Evolutionary conservation across 2,329 filamentous ascomycete genomes (phyloP).

Genomic region (Emydomyces testavorans): DNA sequence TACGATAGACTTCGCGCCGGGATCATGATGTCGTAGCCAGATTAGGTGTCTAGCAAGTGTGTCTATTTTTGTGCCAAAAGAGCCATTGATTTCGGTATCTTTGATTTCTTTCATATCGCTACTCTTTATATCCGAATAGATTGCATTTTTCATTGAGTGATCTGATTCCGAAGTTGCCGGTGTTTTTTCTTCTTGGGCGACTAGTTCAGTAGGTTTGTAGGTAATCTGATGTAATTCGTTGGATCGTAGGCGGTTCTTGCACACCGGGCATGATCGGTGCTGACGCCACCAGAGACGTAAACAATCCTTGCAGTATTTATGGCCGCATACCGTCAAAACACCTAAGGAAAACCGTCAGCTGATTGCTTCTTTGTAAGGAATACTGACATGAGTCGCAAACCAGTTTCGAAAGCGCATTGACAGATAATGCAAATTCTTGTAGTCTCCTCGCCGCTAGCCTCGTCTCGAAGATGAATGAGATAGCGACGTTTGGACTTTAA

Average conservation of each 20-base stretch:
- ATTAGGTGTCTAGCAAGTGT: slow-evolving; percentile 68
- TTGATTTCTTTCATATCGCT: slow-evolving; percentile 68
- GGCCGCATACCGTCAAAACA: slow-evolving; percentile 65
- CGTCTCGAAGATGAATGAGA: slow-evolving; percentile 48
- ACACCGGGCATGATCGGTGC: slow-evolving; percentile 69
- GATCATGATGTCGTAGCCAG: slow-evolving; percentile 74
- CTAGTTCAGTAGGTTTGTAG: slow-evolving; percentile 63
- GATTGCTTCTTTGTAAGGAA: too few relatives aligned
- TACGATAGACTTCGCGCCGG: slow-evolving; percentile 81
- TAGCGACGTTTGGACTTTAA: slow-evolving; percentile 68
- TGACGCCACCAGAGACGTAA: slow-evolving; percentile 65
- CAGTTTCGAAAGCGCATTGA: slow-evolving; percentile 61
- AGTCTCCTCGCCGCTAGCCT: slow-evolving; percentile 49
- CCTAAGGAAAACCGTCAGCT: slow-evolving; percentile 20
- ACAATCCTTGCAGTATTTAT: slow-evolving; percentile 85
- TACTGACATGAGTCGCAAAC: too few relatives aligned
- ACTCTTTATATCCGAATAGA: slow-evolving; percentile 67
- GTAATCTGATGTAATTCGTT: slow-evolving; percentile 75
- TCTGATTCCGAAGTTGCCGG: slow-evolving; percentile 21
- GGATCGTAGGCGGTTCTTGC: slow-evolving; percentile 56
- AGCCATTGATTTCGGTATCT: slow-evolving; percentile 59
- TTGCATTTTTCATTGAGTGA: slow-evolving; percentile 36
- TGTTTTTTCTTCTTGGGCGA: slow-evolving; percentile 48
- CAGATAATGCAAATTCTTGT: slow-evolving; percentile 77
- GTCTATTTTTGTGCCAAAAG: slow-evolving; percentile 85